Evolutionary conservation across 2,329 filamentous ascomycete genomes (phyloP).

Genomic region (Aspergillus caelatus): DNA sequence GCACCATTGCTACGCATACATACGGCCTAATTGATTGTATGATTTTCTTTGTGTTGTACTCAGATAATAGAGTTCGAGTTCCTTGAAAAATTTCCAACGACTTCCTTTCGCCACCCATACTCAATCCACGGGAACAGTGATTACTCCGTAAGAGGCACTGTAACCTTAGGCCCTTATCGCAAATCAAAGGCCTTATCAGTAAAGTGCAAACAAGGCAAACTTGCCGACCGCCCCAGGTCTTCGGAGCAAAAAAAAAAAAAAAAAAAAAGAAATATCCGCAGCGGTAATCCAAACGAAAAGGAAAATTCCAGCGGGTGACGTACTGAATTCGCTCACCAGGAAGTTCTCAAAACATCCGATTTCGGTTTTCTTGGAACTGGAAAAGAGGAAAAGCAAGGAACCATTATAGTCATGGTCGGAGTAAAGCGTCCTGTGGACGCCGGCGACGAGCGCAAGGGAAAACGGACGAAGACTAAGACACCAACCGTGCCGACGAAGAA

Average conservation of each 20-base stretch:
- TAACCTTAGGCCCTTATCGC: background rate
- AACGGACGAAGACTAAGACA: slow-evolving; percentile 41
- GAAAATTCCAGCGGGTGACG: slow-evolving; percentile 15
- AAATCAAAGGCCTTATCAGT: slow-evolving; percentile 27
- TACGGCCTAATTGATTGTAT: background rate
- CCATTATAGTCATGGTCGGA: slow-evolving; percentile 37
- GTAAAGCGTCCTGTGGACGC: slow-evolving; percentile 45
- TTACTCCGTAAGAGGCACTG: background rate
- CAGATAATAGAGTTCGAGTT: background rate
- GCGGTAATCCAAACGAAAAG: slow-evolving; percentile 9
- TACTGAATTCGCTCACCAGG: background rate
- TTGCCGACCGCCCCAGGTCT: slow-evolving; percentile 28
- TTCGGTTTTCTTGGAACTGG: slow-evolving; percentile 12
- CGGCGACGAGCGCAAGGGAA: slow-evolving; percentile 43
- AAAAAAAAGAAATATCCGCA: slow-evolving; percentile 18
- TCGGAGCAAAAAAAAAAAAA: slow-evolving; percentile 31
- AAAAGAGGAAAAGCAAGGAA: slow-evolving; percentile 2
- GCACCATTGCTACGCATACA: background rate
- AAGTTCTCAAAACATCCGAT: background rate
- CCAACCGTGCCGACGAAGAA: slow-evolving; percentile 28
- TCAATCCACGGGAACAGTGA: too few species aligned
- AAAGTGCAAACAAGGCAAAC: slow-evolving; percentile 38
- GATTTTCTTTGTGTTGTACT: background rate
- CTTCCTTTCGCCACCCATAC: background rate
- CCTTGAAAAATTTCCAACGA: background rate